A percentile compares a stretch with the other conserved stretches of the same genome.
These are phyloP conservation scores for Pulveroboletus sp. DNA, from an alignment of 768 basidiomycete genomes.

Conservation along the genomic window DNA sequence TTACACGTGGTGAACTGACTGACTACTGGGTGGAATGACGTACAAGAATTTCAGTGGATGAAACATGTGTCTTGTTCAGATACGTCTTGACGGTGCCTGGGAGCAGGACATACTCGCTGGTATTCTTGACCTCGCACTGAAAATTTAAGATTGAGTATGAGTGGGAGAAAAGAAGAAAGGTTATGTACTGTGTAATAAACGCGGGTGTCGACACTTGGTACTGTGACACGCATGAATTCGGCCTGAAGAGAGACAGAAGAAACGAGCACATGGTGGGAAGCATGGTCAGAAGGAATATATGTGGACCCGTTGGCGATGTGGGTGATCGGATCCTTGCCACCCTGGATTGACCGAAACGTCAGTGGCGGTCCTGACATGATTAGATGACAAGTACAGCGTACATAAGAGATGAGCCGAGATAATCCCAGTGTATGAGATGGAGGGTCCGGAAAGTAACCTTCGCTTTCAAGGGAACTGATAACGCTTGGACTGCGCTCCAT, in stretches of 20 bases:
- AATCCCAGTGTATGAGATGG: constrained; percentile 3
- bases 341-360: constrained; percentile 3
- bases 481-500: too few relatives aligned
- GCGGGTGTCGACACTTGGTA: constrained; percentile 15
- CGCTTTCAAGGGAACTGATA: too few relatives aligned
- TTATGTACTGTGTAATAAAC: constrained; percentile 20
- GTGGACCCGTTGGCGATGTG: constrained; percentile 12
- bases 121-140: constrained; percentile 27
- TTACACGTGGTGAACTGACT: background rate
- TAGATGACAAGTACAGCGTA: background rate
- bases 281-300: constrained; percentile 13
- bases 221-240: constrained; percentile 21
- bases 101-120: constrained; percentile 22
- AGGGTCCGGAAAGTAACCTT: background rate
- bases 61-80: constrained; percentile 28
- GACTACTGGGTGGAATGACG: background rate
- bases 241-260: constrained; percentile 21
- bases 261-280: constrained; percentile 18
- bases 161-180: background rate
- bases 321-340: constrained; percentile 18
- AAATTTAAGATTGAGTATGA: background rate
- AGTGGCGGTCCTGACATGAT: background rate
- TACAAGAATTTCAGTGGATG: constrained; percentile 21
- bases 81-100: constrained; percentile 28
- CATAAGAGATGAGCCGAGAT: constrained; percentile 12